phyloP scores from a whole-genome alignment of 768 basidiomycete species.

The Kwoniella pini region DNA sequence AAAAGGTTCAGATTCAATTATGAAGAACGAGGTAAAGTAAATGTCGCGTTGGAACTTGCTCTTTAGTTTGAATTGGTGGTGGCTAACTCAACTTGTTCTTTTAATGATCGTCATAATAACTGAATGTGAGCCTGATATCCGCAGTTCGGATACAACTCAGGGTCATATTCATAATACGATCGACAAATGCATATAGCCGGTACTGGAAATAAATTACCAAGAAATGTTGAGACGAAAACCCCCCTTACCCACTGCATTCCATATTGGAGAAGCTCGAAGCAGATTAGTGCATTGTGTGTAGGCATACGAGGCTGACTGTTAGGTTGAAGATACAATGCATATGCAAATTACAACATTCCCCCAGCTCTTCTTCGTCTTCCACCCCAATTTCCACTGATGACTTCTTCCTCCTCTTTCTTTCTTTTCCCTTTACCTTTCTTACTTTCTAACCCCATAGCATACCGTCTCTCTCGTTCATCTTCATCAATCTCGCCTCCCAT shows the following conservation, averaged over 20 bases:
- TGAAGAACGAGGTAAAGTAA: background rate
- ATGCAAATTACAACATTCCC: slow-evolving; percentile 1
- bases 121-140: slow-evolving; percentile 4
- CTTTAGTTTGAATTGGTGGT: background rate
- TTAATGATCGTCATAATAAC: slow-evolving; percentile 7
- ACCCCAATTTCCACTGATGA: slow-evolving; percentile 49
- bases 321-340: background rate
- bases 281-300: too few relatives aligned
- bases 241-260: too few relatives aligned
- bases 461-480: slow-evolving; percentile 47
- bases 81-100: background rate
- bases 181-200: background rate
- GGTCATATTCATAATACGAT: background rate
- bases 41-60: slow-evolving; percentile 21
- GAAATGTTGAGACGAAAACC: too few relatives aligned
- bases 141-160: background rate
- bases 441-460: slow-evolving; percentile 46
- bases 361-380: slow-evolving; percentile 37
- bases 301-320: too few relatives aligned
- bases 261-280: too few relatives aligned
- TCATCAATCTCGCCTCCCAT: slow-evolving; percentile 31
- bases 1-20: background rate
- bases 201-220: background rate
- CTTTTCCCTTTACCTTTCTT: slow-evolving; percentile 23
- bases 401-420: slow-evolving; percentile 40